A percentile compares a stretch with the other conserved stretches of the same genome.
These are phyloP conservation scores for Linnemannia schmuckeri DNA, from an alignment of 192 early-diverging fungal genomes.

Conservation along the genomic window DNA sequence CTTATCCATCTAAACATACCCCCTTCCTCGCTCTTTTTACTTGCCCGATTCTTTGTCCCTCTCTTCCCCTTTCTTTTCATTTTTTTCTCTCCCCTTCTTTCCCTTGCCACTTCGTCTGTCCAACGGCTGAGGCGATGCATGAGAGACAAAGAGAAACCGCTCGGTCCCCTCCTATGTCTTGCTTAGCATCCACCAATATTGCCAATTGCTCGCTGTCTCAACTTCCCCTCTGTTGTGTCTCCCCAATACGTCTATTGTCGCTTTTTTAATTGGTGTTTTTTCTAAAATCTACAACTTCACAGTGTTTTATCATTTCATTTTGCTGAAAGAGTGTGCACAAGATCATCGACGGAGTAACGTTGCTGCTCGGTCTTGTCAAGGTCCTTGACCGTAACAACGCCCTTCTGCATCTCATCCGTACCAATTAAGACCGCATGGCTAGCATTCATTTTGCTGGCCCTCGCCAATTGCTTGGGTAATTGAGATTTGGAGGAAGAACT, in stretches of 20 bases:
- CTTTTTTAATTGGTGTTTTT: not conserved
- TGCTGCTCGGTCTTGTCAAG: conserved; percentile 45
- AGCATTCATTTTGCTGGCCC: conserved; percentile 49
- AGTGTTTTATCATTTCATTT: not conserved
- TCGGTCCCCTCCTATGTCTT: not conserved
- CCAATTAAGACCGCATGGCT: conserved; percentile 55
- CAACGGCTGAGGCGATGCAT: not conserved
- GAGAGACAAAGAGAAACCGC: not conserved
- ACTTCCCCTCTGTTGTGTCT: no score
- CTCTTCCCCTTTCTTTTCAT: not conserved
- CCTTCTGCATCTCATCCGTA: conserved; percentile 41
- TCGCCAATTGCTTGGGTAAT: conserved; percentile 36
- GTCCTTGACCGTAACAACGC: conserved; percentile 37
- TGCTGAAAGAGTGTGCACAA: not conserved
- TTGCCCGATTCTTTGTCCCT: not conserved
- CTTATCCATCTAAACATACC: not conserved
- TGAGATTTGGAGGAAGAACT: conserved; percentile 26
- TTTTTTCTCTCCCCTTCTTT: not conserved
- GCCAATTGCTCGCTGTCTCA: not conserved
- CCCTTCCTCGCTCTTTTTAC: not conserved
- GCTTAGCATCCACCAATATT: not conserved
- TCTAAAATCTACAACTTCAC: not conserved
- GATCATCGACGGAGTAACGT: conserved; percentile 23
- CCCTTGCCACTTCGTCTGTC: not conserved
- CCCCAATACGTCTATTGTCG: not conserved